Percentiles rank a stretch among this genome's conserved stretches.
Evolutionary conservation across 768 basidiomycete species (phyloP).

Genomic region (Mrakia blollopis): DNA sequence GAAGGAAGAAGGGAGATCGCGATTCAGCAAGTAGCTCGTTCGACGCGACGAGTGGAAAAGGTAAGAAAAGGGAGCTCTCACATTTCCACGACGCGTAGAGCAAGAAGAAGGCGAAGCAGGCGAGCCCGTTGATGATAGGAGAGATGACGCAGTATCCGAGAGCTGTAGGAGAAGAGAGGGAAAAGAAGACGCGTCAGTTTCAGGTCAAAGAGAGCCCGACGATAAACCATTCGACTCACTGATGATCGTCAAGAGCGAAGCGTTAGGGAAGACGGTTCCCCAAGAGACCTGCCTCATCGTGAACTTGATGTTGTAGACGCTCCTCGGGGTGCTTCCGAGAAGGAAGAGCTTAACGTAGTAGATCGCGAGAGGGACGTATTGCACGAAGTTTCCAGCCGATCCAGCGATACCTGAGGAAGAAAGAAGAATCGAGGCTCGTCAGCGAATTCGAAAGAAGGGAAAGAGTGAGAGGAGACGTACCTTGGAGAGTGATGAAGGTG

Average conservation of each 20-base stretch:
- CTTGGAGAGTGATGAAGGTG: constrained; percentile 72
- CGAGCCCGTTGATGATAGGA: constrained; percentile 88
- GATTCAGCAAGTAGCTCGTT: background rate
- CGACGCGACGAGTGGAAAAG: background rate
- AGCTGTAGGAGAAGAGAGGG: constrained; percentile 30
- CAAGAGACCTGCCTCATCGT: constrained; percentile 59
- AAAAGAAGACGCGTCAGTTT: background rate
- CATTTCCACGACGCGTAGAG: constrained; percentile 55
- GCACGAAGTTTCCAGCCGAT: constrained; percentile 25
- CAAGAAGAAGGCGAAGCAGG: constrained; percentile 71
- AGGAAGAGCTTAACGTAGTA: constrained; percentile 89
- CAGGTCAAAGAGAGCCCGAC: background rate
- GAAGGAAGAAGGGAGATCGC: constrained; percentile 35
- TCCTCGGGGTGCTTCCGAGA: constrained; percentile 78
- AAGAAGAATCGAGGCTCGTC: no score
- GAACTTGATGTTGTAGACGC: constrained; percentile 79
- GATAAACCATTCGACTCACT: constrained; percentile 49
- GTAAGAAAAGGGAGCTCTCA: constrained; percentile 4
- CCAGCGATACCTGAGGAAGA: constrained; percentile 38
- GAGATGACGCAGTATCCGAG: constrained; percentile 74
- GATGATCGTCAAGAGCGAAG: constrained; percentile 78
- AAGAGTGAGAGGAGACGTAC: no score
- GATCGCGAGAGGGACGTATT: constrained; percentile 42
- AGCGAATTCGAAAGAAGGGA: no score
- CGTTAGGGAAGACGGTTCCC: constrained; percentile 67